Evolutionary conservation across 306 rosid species (phyloP).

Genomic region (Senna siamea): DNA sequence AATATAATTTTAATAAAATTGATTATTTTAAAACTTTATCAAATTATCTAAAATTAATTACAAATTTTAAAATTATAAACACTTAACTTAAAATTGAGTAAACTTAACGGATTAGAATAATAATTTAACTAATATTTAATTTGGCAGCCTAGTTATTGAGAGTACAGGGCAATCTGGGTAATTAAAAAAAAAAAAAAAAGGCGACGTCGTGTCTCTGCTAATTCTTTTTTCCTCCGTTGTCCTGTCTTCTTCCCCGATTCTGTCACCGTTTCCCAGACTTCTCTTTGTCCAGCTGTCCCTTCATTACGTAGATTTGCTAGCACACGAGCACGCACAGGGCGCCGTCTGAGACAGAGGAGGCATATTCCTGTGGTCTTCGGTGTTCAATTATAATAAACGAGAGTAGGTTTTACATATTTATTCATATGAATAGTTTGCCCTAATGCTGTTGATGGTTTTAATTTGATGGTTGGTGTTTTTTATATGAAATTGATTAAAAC

Average conservation of each 20-base stretch:
- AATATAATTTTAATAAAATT: too few relatives aligned
- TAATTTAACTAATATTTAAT: too few relatives aligned
- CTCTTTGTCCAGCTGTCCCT: neutral
- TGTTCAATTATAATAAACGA: constrained; percentile 21
- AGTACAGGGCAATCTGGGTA: too few relatives aligned
- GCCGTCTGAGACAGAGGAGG: constrained; percentile 13
- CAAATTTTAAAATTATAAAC: too few relatives aligned
- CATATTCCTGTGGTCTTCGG: constrained; percentile 6
- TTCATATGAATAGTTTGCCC: constrained; percentile 19
- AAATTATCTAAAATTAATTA: too few relatives aligned
- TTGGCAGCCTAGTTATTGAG: too few relatives aligned
- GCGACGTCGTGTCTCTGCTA: constrained; percentile 20
- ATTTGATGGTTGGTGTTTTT: neutral
- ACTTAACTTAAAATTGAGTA: too few relatives aligned
- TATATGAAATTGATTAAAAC: constrained; percentile 5
- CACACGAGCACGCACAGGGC: neutral
- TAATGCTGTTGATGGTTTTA: neutral
- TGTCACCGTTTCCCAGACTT: neutral
- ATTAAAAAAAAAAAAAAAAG: too few relatives aligned
- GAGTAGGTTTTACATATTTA: neutral
- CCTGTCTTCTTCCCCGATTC: neutral
- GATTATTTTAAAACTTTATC: too few relatives aligned
- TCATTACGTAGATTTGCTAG: neutral
- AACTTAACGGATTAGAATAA: too few relatives aligned
- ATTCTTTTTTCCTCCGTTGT: neutral